Evolutionary conservation across 495 filamentous ascomycete genomes (phyloP).

Genomic region (Podospora anserina): DNA sequence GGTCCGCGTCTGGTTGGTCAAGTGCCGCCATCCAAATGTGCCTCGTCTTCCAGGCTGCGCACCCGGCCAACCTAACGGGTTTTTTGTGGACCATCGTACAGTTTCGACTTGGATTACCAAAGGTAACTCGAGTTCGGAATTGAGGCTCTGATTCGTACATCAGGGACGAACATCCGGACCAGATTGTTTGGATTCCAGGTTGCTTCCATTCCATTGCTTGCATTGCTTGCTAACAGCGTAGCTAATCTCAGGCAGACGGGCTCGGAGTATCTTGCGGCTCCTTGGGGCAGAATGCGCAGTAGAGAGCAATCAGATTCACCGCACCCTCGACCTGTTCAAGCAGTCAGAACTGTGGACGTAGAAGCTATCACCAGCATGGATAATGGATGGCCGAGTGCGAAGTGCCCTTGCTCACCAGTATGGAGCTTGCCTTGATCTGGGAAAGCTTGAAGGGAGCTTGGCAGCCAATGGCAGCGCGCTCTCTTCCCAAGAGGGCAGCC

Average conservation of each 20-base stretch:
- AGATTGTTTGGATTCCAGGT: too few species aligned
- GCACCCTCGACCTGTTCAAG: not conserved
- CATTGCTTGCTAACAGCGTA: not conserved
- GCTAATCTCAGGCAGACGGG: not conserved
- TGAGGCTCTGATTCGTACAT: not conserved
- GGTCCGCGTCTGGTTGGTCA: not conserved
- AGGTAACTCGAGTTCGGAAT: not conserved
- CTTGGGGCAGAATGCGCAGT: not conserved
- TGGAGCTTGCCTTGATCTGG: not conserved
- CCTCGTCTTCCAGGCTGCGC: not conserved
- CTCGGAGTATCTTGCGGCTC: not conserved
- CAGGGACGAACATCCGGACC: not conserved
- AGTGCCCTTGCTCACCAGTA: not conserved
- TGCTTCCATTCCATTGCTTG: too few species aligned
- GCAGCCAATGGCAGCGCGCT: not conserved
- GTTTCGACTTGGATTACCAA: not conserved
- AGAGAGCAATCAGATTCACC: not conserved
- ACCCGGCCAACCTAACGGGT: not conserved
- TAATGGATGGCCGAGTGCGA: not conserved
- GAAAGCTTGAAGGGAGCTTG: constrained; percentile 5
- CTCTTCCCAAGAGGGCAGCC: not conserved
- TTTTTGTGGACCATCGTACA: not conserved
- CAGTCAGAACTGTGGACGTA: not conserved
- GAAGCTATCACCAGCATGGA: not conserved
- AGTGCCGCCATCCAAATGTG: not conserved